These are phyloP conservation scores for Arachis monticola DNA, from an alignment of 331 rosid genomes.

Conservation along the genomic window DNA sequence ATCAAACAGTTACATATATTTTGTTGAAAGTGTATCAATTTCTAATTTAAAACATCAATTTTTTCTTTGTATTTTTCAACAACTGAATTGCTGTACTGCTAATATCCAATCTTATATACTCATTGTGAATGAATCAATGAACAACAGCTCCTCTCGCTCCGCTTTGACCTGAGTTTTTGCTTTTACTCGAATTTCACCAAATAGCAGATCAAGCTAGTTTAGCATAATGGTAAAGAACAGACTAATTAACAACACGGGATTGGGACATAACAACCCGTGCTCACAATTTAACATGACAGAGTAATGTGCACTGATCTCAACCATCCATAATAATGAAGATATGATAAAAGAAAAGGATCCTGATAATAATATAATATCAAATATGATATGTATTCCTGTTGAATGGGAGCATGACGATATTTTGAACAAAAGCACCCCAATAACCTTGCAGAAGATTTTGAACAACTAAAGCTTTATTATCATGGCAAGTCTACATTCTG, in stretches of 20 bases:
- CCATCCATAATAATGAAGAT: no score
- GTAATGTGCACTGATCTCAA: no score
- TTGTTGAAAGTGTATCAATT: background rate
- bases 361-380: background rate
- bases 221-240: slow-evolving; percentile 1
- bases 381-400: background rate
- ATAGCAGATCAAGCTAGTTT: slow-evolving; percentile 3
- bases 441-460: background rate
- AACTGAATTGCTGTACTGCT: background rate
- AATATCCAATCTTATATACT: background rate
- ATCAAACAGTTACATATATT: background rate
- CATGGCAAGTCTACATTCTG: background rate
- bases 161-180: background rate
- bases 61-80: background rate
- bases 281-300: background rate
- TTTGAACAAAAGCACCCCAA: background rate
- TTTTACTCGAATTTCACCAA: slow-evolving; percentile 8
- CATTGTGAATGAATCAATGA: background rate
- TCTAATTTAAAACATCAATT: background rate
- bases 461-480: slow-evolving; percentile 1
- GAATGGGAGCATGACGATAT: no score
- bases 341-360: background rate
- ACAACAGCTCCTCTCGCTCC: slow-evolving; percentile 20
- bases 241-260: background rate
- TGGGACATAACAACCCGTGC: background rate